These are phyloP conservation scores for Coccomyxa sp. DNA, from an alignment of 139 green algal species.

Conservation along the genomic window DNA sequence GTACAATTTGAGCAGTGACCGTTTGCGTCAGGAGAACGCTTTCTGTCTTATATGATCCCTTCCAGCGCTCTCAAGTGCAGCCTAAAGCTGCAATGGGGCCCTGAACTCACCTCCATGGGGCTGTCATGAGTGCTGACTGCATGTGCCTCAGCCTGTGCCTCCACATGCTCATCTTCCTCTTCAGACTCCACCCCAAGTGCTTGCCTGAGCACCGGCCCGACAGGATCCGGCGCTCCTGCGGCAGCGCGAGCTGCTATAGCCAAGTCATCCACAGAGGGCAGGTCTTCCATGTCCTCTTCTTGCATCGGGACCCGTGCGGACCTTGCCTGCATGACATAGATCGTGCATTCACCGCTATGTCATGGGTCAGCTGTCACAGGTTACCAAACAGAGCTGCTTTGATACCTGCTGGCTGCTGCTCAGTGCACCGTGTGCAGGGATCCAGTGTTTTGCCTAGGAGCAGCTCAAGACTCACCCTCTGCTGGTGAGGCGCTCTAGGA, in stretches of 20 bases:
- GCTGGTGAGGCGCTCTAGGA: background rate
- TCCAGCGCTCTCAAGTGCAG: background rate
- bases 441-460: background rate
- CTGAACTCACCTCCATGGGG: background rate
- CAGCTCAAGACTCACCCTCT: background rate
- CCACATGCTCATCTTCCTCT: background rate
- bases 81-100: background rate
- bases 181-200: background rate
- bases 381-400: background rate
- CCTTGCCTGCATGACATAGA: background rate
- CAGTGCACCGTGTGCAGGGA: no score
- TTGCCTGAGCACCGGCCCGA: background rate
- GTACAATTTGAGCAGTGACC: background rate
- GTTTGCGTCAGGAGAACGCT: background rate
- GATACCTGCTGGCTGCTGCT: background rate
- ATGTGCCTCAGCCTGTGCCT: background rate
- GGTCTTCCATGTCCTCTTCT: background rate
- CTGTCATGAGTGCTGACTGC: background rate
- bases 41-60: background rate
- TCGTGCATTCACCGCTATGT: no score
- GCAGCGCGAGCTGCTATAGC: slow-evolving; percentile 2
- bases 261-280: slow-evolving; percentile 8
- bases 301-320: background rate
- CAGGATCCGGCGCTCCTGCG: background rate
- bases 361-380: no score